These are phyloP conservation scores for Trametes punicea DNA, from an alignment of 768 basidiomycete species.

Conservation along the genomic window DNA sequence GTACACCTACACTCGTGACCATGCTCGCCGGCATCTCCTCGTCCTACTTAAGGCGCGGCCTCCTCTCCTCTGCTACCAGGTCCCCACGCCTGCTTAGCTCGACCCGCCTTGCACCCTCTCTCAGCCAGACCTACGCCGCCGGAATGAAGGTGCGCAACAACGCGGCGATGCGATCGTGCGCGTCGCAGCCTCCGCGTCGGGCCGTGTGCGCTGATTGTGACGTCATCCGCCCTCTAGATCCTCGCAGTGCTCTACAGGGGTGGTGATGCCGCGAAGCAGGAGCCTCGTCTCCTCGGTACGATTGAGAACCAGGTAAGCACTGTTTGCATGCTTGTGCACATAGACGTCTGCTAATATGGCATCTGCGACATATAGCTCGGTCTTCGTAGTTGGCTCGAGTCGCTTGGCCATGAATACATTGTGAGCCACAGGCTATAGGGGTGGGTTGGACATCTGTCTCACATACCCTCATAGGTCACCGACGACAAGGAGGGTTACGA, in stretches of 20 bases:
- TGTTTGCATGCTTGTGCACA: background rate
- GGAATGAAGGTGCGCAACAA: conserved; percentile 22
- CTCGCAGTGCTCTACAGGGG: conserved; percentile 76
- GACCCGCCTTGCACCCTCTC: conserved; percentile 13
- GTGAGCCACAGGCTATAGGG: conserved; percentile 38
- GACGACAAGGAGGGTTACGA: conserved; percentile 81
- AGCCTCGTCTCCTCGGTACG: conserved; percentile 76
- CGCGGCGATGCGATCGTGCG: too few species aligned
- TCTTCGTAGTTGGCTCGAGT: conserved; percentile 62
- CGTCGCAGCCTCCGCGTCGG: background rate
- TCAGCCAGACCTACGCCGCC: conserved; percentile 4
- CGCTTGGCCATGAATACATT: conserved; percentile 71
- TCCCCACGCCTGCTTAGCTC: conserved; percentile 22
- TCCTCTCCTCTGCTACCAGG: conserved; percentile 12
- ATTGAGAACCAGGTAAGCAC: conserved; percentile 67
- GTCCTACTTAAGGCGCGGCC: conserved; percentile 17
- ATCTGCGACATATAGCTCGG: conserved; percentile 60
- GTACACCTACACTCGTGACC: conserved; percentile 17
- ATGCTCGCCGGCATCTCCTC: conserved; percentile 17
- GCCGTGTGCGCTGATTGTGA: background rate
- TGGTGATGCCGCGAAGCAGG: conserved; percentile 58
- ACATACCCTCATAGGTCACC: conserved; percentile 48
- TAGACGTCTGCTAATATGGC: too few species aligned
- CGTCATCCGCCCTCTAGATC: conserved; percentile 39
- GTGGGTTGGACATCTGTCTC: too few species aligned